Evolutionary conservation across 805 yeast genomes (phyloP).

Genomic region (Saturnispora dispora): DNA sequence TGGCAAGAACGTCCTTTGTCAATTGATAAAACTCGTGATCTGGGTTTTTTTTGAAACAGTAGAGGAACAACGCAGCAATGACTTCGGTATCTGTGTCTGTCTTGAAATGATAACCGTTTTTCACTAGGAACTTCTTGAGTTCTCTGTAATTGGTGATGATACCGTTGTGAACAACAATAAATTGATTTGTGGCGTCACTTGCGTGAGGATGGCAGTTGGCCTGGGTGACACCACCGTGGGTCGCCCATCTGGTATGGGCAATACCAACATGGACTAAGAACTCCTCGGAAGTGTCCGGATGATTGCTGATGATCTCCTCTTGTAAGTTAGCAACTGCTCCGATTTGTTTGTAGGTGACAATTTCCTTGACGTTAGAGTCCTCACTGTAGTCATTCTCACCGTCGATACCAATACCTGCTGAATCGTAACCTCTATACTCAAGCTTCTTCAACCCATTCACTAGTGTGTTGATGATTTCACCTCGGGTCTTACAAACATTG

Average conservation of each 20-base stretch:
- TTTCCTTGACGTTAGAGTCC: slow-evolving; percentile 41
- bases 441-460: slow-evolving; percentile 77
- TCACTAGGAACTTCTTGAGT: slow-evolving; percentile 66
- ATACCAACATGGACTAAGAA: slow-evolving; percentile 89
- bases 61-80: slow-evolving; percentile 91
- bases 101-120: slow-evolving; percentile 77
- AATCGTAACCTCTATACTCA: slow-evolving; percentile 97
- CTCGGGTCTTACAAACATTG: slow-evolving; percentile 83
- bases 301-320: slow-evolving; percentile 43
- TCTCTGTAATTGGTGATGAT: slow-evolving; percentile 94
- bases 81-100: slow-evolving; percentile 97
- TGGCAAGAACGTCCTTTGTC: slow-evolving; percentile 85
- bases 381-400: slow-evolving; percentile 50
- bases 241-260: slow-evolving; percentile 99
- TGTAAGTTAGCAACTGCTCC: slow-evolving; percentile 86
- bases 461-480: slow-evolving; percentile 82
- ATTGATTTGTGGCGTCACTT: slow-evolving; percentile 75
- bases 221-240: slow-evolving; percentile 89
- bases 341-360: slow-evolving; percentile 68
- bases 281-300: slow-evolving; percentile 50
- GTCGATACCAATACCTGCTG: slow-evolving; percentile 93
- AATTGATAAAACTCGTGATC: slow-evolving; percentile 83
- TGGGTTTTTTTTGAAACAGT: slow-evolving; percentile 71
- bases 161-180: slow-evolving; percentile 94
- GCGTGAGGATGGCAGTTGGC: slow-evolving; percentile 93